Evolutionary conservation across 2,329 filamentous ascomycete species (phyloP).

Genomic region (Penicillium sp.): DNA sequence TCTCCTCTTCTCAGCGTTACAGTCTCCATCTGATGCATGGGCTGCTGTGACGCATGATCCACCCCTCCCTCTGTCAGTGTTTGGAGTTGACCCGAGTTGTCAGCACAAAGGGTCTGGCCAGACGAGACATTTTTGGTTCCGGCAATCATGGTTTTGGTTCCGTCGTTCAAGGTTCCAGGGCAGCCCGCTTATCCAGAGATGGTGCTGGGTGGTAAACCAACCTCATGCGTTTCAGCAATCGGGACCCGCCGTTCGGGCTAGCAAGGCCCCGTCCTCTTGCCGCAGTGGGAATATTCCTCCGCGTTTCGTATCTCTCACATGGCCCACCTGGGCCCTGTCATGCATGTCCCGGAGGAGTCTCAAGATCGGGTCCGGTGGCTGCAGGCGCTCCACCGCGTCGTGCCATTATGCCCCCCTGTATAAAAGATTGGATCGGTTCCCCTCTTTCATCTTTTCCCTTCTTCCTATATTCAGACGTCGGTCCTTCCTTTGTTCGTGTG

Average conservation of each 20-base stretch:
- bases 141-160: not conserved
- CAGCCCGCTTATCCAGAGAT: too few relatives aligned
- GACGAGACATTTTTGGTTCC: slow-evolving; percentile 1
- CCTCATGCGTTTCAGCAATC: slow-evolving; percentile 10
- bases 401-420: slow-evolving; percentile 6
- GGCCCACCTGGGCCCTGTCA: slow-evolving; percentile 16
- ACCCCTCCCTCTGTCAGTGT: not conserved
- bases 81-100: not conserved
- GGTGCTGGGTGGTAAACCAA: too few relatives aligned
- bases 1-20: not conserved
- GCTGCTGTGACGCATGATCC: slow-evolving; percentile 1
- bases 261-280: slow-evolving; percentile 9
- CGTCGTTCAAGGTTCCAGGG: not conserved
- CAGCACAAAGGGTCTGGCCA: not conserved
- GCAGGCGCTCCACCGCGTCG: slow-evolving; percentile 19
- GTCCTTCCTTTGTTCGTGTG: slow-evolving; percentile 17
- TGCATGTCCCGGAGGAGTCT: slow-evolving; percentile 20
- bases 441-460: slow-evolving; percentile 7
- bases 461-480: slow-evolving; percentile 5
- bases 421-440: slow-evolving; percentile 3
- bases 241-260: slow-evolving; percentile 16
- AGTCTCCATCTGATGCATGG: not conserved
- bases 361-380: slow-evolving; percentile 30
- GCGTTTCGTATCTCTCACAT: slow-evolving; percentile 21
- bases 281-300: slow-evolving; percentile 8